Evolutionary conservation across 2,329 filamentous ascomycete species (phyloP), one percentile per base, ranked within the genome.

Genomic region (Paracamarosporium sp.): DNA sequence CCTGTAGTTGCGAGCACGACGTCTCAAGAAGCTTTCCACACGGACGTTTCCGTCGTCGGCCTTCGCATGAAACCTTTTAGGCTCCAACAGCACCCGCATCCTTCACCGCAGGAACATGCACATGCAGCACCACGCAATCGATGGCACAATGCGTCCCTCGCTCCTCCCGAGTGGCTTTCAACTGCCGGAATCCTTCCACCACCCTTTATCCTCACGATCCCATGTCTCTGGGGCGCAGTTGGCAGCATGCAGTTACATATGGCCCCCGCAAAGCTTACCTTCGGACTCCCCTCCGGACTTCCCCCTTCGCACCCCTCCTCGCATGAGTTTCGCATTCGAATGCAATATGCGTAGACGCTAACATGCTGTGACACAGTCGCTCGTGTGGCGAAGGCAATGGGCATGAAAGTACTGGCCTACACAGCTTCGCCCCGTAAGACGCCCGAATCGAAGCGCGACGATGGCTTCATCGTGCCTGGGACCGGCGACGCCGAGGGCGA

Each of bases 391-490:
- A 81, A 81, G 13, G 88, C 88, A 2, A 75, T 92, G 66, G 91
- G 90, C 17, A 88, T 91, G 83, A 81, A 86, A 27, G 85, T 94
- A 0, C 81, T 92, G 69, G 91, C 90, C 0, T 93, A 90, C 78
- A 94, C 90, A 0, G 87, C 90, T 0, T 86, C 85, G 25, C 85
- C 89, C 0, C 87, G 89, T n/a, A 73, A 80, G 8, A 92, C 90
- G 0, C 83, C 87, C 0, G 87, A 88, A 53, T 89, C 87, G 1
- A 84, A 84, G 43, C 79, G 76, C 27, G 90, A 94, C 74, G 71
- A 77, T 13, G 85, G 86, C 5, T 94, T 89, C 76, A 85, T 88
- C 31, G 86, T 91, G 0, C 86, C 87, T 0, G 86, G 88, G 0
- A 90, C 90, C 0, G 86, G 86, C 9, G 86, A 88, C 64, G 75